Percentiles rank a stretch among this genome's conserved stretches.
Conservation (phyloP, 805 yeast species). For the Grigorovia yakushimaensis region DNA sequence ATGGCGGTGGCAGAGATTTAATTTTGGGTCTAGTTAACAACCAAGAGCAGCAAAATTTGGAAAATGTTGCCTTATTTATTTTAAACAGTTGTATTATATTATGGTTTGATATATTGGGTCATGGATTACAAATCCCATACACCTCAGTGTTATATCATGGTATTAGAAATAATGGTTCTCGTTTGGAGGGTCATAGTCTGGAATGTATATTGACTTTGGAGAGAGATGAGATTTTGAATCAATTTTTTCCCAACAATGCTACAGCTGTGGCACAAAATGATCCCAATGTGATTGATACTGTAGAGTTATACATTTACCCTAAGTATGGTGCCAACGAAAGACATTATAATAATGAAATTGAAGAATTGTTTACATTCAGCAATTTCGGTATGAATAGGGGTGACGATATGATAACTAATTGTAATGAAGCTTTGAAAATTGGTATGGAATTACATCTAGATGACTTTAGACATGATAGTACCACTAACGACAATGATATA, state of each 20-base stretch:
- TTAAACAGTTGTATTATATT: constrained; percentile 29
- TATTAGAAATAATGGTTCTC: constrained; percentile 6
- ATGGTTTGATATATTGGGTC: constrained; percentile 31
- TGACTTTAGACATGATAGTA: constrained; percentile 8
- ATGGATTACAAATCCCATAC: constrained; percentile 33
- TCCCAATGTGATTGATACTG: constrained; percentile 12
- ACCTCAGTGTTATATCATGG: constrained; percentile 27
- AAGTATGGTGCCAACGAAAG: constrained; percentile 29
- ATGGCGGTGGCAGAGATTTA: constrained; percentile 36
- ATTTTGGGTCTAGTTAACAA: constrained; percentile 13
- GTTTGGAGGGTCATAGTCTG: constrained; percentile 20
- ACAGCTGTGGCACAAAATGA: neutral
- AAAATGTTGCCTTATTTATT: constrained; percentile 30
- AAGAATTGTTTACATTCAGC: constrained; percentile 29
- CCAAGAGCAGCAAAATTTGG: constrained; percentile 4
- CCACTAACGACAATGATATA: constrained; percentile 2
- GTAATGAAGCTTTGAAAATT: constrained; percentile 30
- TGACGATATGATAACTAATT: constrained; percentile 29
- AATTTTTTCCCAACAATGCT: constrained; percentile 13
- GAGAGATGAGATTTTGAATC: constrained; percentile 17
- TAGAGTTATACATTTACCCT: constrained; percentile 31
- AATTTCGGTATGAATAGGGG: constrained; percentile 34
- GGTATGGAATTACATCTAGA: constrained; percentile 25
- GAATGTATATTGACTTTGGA: constrained; percentile 22
- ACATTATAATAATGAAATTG: constrained; percentile 28